These are phyloP conservation scores for Toxoplasma gondii DNA, from an alignment of 169 alveolate genomes.

Conservation along the genomic window DNA sequence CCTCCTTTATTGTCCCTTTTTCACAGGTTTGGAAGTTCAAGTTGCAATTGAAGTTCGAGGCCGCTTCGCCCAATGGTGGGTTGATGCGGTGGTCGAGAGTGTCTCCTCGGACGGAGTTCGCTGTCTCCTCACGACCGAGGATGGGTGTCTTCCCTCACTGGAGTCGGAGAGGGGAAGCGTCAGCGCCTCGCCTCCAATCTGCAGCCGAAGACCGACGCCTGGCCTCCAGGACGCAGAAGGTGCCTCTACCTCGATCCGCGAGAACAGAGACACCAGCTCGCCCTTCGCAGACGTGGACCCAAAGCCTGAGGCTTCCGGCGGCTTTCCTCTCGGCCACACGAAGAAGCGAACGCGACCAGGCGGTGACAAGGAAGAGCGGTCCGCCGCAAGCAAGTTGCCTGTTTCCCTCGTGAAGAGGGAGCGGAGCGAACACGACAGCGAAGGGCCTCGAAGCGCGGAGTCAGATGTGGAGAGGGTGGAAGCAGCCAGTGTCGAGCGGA, in stretches of 20 bases:
- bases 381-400: too few species aligned
- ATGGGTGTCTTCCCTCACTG: neutral
- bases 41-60: slow-evolving; percentile 18
- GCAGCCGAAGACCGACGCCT: neutral
- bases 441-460: too few species aligned
- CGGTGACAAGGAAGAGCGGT: too few species aligned
- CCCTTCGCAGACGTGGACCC: too few species aligned
- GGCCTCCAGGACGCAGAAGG: neutral
- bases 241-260: neutral
- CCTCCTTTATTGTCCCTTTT: neutral
- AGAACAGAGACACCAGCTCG: too few species aligned
- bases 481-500: too few species aligned
- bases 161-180: neutral
- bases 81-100: neutral
- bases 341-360: too few species aligned
- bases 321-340: too few species aligned
- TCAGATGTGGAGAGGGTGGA: too few species aligned
- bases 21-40: neutral
- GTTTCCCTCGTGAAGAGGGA: too few species aligned
- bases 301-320: too few species aligned
- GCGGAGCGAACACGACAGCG: too few species aligned
- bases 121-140: neutral
- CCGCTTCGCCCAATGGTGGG: slow-evolving; percentile 34
- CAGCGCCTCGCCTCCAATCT: neutral
- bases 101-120: neutral